A percentile compares a stretch with the other conserved stretches of the same genome.
Evolutionary conservation across 2,329 filamentous ascomycete genomes (phyloP).

Genomic region (Didymella pinodella): DNA sequence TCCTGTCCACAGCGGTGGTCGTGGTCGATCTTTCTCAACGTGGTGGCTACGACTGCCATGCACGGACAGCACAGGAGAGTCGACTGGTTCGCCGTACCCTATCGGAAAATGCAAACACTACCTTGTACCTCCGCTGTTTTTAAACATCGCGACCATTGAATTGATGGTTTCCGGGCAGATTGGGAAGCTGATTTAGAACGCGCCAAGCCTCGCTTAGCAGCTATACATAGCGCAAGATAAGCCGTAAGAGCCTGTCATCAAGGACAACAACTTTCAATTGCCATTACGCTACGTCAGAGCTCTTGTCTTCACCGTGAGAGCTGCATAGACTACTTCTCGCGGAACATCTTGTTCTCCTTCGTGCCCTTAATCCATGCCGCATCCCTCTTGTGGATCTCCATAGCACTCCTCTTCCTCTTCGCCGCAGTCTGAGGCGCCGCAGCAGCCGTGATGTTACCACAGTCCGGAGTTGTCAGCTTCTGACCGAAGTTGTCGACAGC

Average conservation of each 20-base stretch:
- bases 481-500: conserved; percentile 68
- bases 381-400: conserved; percentile 42
- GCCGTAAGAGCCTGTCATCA: background rate
- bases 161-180: background rate
- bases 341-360: conserved; percentile 21
- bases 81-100: background rate
- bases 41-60: background rate
- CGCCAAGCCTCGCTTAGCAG: background rate
- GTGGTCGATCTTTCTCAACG: background rate
- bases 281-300: background rate
- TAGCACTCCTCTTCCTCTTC: conserved; percentile 42
- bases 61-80: background rate
- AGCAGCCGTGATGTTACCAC: conserved; percentile 45
- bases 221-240: background rate
- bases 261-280: background rate
- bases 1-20: conserved; percentile 1
- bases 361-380: conserved; percentile 44
- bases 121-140: no score
- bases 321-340: background rate
- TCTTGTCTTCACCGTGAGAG: background rate
- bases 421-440: conserved; percentile 21
- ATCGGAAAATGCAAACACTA: background rate
- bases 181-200: background rate
- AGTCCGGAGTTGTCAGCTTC: conserved; percentile 62
- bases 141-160: background rate